Percentiles rank a stretch among this genome's conserved stretches.
Conservation (phyloP, 257 asterid genomes). For the Orobanche coerulescens region DNA sequence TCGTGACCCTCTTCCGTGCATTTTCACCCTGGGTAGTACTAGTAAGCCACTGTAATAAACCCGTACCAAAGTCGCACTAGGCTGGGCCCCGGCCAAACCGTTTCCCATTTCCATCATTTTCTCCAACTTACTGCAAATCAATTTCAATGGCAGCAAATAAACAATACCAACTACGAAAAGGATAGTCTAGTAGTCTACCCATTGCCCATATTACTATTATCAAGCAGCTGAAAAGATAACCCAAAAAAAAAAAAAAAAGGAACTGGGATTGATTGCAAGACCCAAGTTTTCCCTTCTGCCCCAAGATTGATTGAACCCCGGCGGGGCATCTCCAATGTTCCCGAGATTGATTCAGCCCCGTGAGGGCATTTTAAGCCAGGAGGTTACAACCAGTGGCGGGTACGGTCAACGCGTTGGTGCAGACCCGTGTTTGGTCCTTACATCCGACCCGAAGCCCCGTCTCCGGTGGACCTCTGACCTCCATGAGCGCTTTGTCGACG, state of each 20-base stretch:
- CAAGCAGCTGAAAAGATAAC: slow-evolving; percentile 7
- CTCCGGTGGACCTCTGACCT: slow-evolving; percentile 83
- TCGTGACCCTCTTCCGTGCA: slow-evolving; percentile 19
- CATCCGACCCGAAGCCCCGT: slow-evolving; percentile 78
- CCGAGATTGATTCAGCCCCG: slow-evolving; percentile 56
- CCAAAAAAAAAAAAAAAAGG: neutral
- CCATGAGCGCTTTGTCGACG: slow-evolving; percentile 75
- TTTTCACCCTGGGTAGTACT: slow-evolving; percentile 1
- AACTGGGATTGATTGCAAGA: slow-evolving; percentile 21
- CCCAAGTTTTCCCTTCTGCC: neutral
- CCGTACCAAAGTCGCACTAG: neutral
- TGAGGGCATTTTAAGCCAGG: slow-evolving; percentile 30
- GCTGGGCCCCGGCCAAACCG: slow-evolving; percentile 25
- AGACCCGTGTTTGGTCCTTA: slow-evolving; percentile 62
- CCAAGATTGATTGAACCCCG: neutral
- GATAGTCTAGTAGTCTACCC: slow-evolving; percentile 15
- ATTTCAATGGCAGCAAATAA: slow-evolving; percentile 23
- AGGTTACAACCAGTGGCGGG: slow-evolving; percentile 20
- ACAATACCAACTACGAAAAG: slow-evolving; percentile 23
- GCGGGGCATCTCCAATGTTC: slow-evolving; percentile 33
- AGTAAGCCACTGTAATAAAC: neutral
- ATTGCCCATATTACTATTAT: slow-evolving; percentile 16
- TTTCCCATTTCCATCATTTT: slow-evolving; percentile 23
- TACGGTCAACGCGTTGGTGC: slow-evolving; percentile 39
- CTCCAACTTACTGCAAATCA: slow-evolving; percentile 24